Percentiles rank a stretch among this genome's conserved stretches.
phyloP scores from a whole-genome alignment of 2,329 filamentous ascomycete species.

The Penicillium sp. region DNA sequence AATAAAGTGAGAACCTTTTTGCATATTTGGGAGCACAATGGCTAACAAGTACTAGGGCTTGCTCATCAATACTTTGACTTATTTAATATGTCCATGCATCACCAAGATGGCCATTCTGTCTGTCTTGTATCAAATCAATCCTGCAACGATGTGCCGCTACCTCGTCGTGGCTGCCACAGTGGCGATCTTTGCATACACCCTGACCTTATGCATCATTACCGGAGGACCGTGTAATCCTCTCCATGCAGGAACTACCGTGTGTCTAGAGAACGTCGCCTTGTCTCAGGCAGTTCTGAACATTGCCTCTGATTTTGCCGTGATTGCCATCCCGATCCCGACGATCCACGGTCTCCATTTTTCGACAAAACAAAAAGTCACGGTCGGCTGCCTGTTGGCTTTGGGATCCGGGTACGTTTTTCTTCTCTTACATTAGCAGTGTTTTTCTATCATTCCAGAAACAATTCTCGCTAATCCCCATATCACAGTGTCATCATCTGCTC shows the following conservation, averaged over 20 bases:
- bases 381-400: not conserved
- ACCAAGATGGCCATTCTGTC: not conserved
- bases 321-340: not conserved
- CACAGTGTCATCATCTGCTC: not conserved
- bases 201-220: not conserved
- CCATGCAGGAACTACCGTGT: not conserved
- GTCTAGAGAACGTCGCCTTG: not conserved
- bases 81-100: not conserved
- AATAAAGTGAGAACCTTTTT: not conserved
- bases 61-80: not conserved
- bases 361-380: not conserved
- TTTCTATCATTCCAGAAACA: not conserved
- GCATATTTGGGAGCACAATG: not conserved
- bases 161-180: not conserved
- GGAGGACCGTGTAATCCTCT: not conserved
- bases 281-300: constrained; percentile 1
- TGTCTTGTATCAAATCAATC: not conserved
- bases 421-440: not conserved
- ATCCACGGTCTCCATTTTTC: not conserved
- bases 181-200: not conserved
- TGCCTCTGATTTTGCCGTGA: not conserved
- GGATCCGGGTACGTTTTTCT: not conserved
- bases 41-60: not conserved
- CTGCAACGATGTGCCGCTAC: not conserved
- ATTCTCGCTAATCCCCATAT: not conserved